Base-by-base conservation (phyloP, 2,329 filamentous ascomycete genomes). In the Diaporthe citrichinensis region DNA sequence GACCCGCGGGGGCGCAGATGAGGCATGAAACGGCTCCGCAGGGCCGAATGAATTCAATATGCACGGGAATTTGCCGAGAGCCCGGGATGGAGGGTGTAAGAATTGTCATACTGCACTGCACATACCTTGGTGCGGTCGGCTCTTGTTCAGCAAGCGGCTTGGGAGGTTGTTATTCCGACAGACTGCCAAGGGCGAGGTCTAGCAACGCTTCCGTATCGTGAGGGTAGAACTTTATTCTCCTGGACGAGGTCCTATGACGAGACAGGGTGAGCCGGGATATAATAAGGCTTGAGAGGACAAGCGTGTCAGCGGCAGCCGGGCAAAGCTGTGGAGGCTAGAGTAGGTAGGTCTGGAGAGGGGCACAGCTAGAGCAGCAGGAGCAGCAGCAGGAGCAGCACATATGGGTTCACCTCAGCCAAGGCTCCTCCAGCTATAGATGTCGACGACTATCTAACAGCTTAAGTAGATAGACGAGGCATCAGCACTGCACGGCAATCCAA, bases 31-130 rank as follows among this genome's bases (percentile, higher is more conserved):
- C 44, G 71, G 73, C 46, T 76, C 75, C 75, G 75, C 71, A 72
- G 75, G 75, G 71, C 75, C 75, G 75, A 76, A 65, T 76, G 31
- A 72, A 65, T 55, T 49, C 73, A 49, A 68, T 74, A 58, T 71
- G 57, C 57, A 39, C n/a, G 62, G 46, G 57, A 44, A 41, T 68
- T 49, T 75, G 69, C 74, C 74, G 74, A 76, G 65, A 49, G 59
- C 39, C 72, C 65, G 73, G 72, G 72, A 68, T 72, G 36, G 46
- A 74, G 55, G 61, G 61, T 39, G 55, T 25, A 72, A 36, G 61
- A 58, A 68, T 36, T 41, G 44, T 55, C 53, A 55, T 62, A 76
- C 36, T 39, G 36, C 36, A 39, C 36, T 39, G 36, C 36, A 39
- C 71, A 65, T 73, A 73, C 61, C 71, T 71, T 31, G 31, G 23